Conservation (phyloP, 352 stramenopile genomes). For the Sclerospora graminicola region DNA sequence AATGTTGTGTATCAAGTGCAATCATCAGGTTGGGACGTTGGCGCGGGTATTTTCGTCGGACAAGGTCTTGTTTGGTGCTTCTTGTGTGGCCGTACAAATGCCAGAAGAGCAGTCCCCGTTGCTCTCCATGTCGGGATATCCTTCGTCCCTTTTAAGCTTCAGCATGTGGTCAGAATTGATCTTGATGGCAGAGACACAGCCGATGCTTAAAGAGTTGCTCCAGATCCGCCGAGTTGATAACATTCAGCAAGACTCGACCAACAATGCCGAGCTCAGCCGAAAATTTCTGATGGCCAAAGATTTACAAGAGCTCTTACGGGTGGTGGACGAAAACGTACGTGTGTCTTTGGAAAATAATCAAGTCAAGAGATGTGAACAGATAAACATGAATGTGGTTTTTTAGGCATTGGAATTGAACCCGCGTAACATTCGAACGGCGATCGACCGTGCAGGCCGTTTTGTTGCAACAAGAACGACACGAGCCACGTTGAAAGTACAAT, state of each 20-base stretch:
- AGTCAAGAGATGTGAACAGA: not conserved
- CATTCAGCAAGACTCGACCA: slow-evolving; percentile 35
- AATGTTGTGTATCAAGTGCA: slow-evolving; percentile 57
- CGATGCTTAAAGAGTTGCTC: slow-evolving; percentile 49
- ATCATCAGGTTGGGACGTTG: slow-evolving; percentile 48
- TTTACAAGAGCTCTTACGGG: slow-evolving; percentile 36
- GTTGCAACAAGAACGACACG: slow-evolving; percentile 16
- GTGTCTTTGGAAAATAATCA: not conserved
- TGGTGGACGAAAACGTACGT: slow-evolving; percentile 59
- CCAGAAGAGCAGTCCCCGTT: slow-evolving; percentile 57
- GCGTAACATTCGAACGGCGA: slow-evolving; percentile 51
- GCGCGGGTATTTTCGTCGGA: slow-evolving; percentile 51
- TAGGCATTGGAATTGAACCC: slow-evolving; percentile 44
- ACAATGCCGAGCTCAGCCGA: slow-evolving; percentile 47
- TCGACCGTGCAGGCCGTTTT: slow-evolving; percentile 39
- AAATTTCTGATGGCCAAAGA: slow-evolving; percentile 55
- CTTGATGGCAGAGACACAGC: slow-evolving; percentile 64
- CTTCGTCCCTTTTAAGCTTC: slow-evolving; percentile 60
- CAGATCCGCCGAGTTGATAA: slow-evolving; percentile 60
- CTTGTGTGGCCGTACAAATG: slow-evolving; percentile 58
- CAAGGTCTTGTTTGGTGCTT: slow-evolving; percentile 63
- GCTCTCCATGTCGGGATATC: slow-evolving; percentile 63
- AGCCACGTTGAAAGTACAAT: slow-evolving; percentile 27
- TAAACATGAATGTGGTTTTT: slow-evolving; percentile 1
- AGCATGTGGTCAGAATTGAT: slow-evolving; percentile 73